phyloP scores from a whole-genome alignment of 1,284 basidiomycete genomes.

The Fomes fomentarius region DNA sequence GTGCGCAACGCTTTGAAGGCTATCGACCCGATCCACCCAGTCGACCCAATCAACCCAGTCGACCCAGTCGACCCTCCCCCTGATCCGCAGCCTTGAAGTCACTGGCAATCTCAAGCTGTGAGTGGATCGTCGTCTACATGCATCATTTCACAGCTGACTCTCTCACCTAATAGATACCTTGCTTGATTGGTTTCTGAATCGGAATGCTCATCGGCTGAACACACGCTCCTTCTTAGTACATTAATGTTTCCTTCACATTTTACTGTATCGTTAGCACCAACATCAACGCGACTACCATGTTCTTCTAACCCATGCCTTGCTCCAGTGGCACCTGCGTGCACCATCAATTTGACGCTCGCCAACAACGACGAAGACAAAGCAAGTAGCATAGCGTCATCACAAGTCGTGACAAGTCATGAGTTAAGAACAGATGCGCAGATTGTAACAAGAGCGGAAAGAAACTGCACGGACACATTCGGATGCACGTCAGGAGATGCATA shows the following conservation, averaged over 20 bases:
- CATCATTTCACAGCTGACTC: too few species aligned
- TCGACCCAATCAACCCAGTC: too few species aligned
- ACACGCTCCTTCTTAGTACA: not conserved
- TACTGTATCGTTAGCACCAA: not conserved
- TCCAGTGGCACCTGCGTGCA: too few species aligned
- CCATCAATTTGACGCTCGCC: too few species aligned
- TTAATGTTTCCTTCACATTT: not conserved
- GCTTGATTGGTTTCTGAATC: too few species aligned
- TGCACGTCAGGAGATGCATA: conserved; percentile 10
- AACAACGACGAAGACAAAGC: not conserved
- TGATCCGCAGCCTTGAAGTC: too few species aligned
- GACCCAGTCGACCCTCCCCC: too few species aligned
- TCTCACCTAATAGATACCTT: too few species aligned
- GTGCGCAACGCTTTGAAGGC: conserved; percentile 15
- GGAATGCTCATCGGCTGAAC: not conserved
- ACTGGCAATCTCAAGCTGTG: too few species aligned
- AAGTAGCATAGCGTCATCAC: conserved; percentile 12
- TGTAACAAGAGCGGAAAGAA: not conserved
- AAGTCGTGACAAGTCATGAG: conserved; percentile 18
- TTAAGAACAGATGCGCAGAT: conserved; percentile 8
- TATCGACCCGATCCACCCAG: not conserved
- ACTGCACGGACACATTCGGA: conserved; percentile 15
- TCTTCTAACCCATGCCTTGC: too few species aligned
- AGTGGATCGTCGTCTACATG: too few species aligned
- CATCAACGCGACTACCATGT: not conserved